Conservation (phyloP, 192 early-diverging fungal species). For the Chytriomyces hyalinus region DNA sequence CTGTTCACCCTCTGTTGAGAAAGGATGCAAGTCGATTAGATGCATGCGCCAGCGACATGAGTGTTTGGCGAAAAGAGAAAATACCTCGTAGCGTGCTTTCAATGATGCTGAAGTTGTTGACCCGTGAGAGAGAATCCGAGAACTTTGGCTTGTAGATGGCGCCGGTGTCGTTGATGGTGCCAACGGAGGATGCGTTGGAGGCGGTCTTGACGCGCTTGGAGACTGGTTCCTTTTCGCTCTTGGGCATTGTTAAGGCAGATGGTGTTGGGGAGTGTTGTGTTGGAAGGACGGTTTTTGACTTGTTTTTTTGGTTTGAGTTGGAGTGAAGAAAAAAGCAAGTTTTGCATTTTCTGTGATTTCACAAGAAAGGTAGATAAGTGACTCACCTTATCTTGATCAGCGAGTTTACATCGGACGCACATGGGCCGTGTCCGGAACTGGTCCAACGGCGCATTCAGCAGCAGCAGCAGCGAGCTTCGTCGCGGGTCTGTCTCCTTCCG, state of each 20-base stretch:
- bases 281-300: constrained; percentile 5
- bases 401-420: too few species aligned
- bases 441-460: too few species aligned
- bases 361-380: too few species aligned
- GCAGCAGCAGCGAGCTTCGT: too few species aligned
- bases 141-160: constrained; percentile 43
- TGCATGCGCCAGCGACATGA: neutral
- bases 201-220: constrained; percentile 26
- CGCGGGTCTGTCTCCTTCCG: too few species aligned
- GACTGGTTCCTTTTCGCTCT: neutral
- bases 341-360: too few species aligned
- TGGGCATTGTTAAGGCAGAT: neutral
- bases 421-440: too few species aligned
- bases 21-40: neutral
- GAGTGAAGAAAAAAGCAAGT: neutral
- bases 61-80: neutral
- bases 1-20: constrained; percentile 89
- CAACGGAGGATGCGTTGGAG: neutral
- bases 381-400: too few species aligned
- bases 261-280: neutral
- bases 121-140: constrained; percentile 69
- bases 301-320: constrained; percentile 4
- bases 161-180: constrained; percentile 1
- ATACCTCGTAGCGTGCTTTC: constrained; percentile 90
- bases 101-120: constrained; percentile 93